phyloP scores from a whole-genome alignment of 2,329 filamentous ascomycete genomes.

The Colletotrichum sp. region DNA sequence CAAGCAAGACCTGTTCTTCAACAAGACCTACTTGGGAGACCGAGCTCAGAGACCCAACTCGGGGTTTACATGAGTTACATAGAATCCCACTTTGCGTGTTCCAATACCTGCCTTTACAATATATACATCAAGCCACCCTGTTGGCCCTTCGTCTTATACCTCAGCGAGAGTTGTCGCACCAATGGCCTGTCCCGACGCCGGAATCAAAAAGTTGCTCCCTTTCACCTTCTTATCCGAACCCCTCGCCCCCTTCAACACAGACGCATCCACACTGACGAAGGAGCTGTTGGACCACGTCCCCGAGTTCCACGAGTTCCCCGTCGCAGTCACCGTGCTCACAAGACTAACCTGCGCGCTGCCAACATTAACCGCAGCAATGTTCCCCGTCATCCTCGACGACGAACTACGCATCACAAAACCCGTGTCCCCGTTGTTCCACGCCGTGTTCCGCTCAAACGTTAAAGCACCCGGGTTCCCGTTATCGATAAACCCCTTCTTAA shows the following conservation, averaged over 20 bases:
- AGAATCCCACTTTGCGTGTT: not conserved
- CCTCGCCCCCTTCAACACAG: constrained; percentile 38
- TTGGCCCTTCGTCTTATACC: not conserved
- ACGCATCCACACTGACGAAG: constrained; percentile 40
- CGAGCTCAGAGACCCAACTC: not conserved
- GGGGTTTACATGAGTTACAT: not conserved
- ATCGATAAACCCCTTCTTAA: constrained; percentile 49
- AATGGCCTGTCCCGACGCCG: constrained; percentile 37
- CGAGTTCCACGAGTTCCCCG: constrained; percentile 46
- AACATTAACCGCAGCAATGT: constrained; percentile 42
- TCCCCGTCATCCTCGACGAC: constrained; percentile 37
- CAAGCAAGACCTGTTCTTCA: not conserved
- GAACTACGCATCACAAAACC: constrained; percentile 44
- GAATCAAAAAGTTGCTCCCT: constrained; percentile 44
- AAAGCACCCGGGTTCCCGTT: constrained; percentile 47
- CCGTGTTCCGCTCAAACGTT: constrained; percentile 45
- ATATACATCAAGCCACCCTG: not conserved
- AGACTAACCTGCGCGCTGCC: constrained; percentile 27
- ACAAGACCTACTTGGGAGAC: not conserved
- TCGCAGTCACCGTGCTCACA: constrained; percentile 26
- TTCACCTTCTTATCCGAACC: constrained; percentile 39
- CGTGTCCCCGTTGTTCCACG: constrained; percentile 48
- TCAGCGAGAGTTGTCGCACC: constrained; percentile 35
- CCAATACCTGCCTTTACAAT: not conserved
- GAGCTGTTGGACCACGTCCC: constrained; percentile 41